Evolutionary conservation across 2,329 filamentous ascomycete species (phyloP).

Genomic region (Colletotrichum sp.): DNA sequence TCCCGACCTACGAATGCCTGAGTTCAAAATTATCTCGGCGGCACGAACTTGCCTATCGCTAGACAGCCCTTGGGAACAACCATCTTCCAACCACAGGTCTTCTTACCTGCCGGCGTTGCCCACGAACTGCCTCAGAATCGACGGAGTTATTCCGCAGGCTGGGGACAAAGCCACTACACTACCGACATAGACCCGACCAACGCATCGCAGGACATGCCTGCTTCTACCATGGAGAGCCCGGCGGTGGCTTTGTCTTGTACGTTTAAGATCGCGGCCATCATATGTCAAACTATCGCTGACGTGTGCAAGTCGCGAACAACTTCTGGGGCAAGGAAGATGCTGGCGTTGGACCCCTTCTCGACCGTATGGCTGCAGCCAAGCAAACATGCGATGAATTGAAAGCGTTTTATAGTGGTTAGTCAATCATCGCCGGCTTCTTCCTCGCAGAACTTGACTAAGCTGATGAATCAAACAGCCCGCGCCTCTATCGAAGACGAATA

Average conservation of each 20-base stretch:
- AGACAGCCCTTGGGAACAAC: not conserved
- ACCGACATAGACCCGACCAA: not conserved
- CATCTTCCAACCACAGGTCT: not conserved
- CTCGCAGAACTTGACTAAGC: not conserved
- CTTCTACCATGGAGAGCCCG: conserved; percentile 63
- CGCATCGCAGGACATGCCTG: conserved; percentile 54
- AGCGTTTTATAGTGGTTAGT: conserved; percentile 81
- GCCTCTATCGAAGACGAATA: conserved; percentile 98
- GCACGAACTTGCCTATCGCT: not conserved
- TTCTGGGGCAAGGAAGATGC: conserved; percentile 99
- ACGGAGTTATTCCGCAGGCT: not conserved
- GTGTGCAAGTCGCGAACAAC: conserved; percentile 89
- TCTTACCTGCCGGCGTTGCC: not conserved
- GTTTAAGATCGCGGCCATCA: conserved; percentile 18
- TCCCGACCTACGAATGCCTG: not conserved
- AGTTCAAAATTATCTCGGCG: not conserved
- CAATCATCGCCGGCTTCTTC: not conserved
- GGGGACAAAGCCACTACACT: not conserved
- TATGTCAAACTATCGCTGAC: not conserved
- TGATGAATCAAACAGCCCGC: conserved; percentile 61
- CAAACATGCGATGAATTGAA: conserved; percentile 93
- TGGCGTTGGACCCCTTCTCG: conserved; percentile 86
- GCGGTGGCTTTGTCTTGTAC: conserved; percentile 72
- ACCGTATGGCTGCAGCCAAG: conserved; percentile 95
- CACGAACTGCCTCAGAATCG: not conserved